Percentiles rank a stretch among this genome's conserved stretches.
Evolutionary conservation across 1,139 yeast genomes (phyloP).

Genomic region (Martiniozyma asiatica): DNA sequence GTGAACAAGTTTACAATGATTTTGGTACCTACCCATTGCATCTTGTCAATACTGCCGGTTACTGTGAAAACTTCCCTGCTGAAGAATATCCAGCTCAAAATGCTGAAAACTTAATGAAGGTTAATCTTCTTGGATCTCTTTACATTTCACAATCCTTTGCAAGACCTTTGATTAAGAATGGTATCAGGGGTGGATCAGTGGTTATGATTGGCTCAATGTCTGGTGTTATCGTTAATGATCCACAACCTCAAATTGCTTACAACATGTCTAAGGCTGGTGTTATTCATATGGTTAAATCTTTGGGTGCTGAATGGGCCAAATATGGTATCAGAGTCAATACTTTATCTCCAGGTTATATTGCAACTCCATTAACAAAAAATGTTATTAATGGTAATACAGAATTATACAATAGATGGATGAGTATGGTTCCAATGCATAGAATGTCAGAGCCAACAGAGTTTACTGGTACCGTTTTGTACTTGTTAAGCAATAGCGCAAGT

Average conservation of each 20-base stretch:
- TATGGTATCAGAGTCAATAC: constrained; percentile 69
- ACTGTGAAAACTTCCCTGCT: constrained; percentile 69
- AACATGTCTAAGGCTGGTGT: constrained; percentile 84
- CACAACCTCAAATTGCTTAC: constrained; percentile 77
- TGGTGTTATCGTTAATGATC: constrained; percentile 70
- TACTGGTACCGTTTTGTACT: constrained; percentile 71
- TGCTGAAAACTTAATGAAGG: constrained; percentile 59
- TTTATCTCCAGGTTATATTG: constrained; percentile 71
- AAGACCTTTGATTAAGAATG: constrained; percentile 46
- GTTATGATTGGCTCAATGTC: constrained; percentile 80
- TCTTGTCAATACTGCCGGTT: constrained; percentile 73
- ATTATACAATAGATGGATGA: constrained; percentile 46
- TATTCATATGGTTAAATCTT: constrained; percentile 60
- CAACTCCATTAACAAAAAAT: constrained; percentile 51
- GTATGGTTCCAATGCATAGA: constrained; percentile 62
- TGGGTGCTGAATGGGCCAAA: constrained; percentile 80
- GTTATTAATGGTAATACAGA: constrained; percentile 41
- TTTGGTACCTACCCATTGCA: constrained; percentile 54
- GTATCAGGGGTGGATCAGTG: constrained; percentile 45
- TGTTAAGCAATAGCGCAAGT: constrained; percentile 63
- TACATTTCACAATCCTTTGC: constrained; percentile 58
- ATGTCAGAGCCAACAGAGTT: constrained; percentile 73
- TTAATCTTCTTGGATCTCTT: constrained; percentile 65
- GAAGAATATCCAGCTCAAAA: constrained; percentile 63
- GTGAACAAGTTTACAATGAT: constrained; percentile 37